Evolutionary conservation across 2,329 filamentous ascomycete species (phyloP), one percentile per base, ranked within the genome.

Genomic region (Aspergillus amoenus): DNA sequence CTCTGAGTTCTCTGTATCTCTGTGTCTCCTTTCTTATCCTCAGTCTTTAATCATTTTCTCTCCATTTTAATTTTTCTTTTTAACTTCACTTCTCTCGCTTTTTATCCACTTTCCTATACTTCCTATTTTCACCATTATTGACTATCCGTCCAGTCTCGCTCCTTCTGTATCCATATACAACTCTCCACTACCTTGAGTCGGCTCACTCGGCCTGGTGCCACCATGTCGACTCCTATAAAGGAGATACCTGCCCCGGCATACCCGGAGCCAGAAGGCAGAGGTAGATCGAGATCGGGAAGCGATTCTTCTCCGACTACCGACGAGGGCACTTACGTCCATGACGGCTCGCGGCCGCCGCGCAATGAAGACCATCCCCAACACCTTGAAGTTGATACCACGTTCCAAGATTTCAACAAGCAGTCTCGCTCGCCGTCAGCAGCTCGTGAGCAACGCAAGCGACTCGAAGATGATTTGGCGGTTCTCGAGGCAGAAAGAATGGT

Each of bases 391-490:
- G 62, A 75, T 46, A 69, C 72, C 13, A 53, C 53, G 8, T 52
- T 64, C 27, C 51, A 62, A n/a, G 59, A 64, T 17, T 32, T 39
- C 11, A 62, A 59, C 17, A 57, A 62, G 5, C 27, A 55, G 13
- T 57, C 69, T 59, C 66, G 63, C 41, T 87, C 85, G 1, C 81
- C 83, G 1, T 84, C 84, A 0, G 78, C 81, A 57, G 79, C 77
- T 15, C 79, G 86, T 40, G 86, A 88, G 70, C 79, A 86, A 65
- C 80, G 82, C 5, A 79, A 80, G 58, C 78, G 85, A 46, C 73
- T 89, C 30, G 82, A 88, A 55, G 88, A 90, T 71, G 87, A 90
- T 58, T 73, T 90, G 52, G 79, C 83, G 43, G 75, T 90, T 68
- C 77, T 89, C 45, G 82, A 87, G 62, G 83, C 86, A 2, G 88